Evolutionary conservation across 1,284 basidiomycete genomes (phyloP).

Genomic region (Pseudozyma flocculosa): DNA sequence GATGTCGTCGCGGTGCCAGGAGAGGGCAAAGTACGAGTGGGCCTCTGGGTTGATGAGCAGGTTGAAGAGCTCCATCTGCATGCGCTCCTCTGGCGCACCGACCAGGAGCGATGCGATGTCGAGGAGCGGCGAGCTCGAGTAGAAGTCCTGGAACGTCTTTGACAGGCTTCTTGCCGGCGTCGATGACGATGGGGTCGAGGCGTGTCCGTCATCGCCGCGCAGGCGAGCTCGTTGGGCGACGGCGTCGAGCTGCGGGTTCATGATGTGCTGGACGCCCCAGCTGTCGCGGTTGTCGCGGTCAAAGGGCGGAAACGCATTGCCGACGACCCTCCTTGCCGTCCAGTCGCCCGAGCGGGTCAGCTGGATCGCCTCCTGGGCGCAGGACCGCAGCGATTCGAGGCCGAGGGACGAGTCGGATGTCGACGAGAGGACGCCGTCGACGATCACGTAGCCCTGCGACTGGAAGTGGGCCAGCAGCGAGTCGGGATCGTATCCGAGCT

Average conservation of each 20-base stretch:
- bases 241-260: conserved; percentile 64
- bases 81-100: conserved; percentile 7
- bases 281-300: conserved; percentile 67
- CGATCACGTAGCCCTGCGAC: conserved; percentile 70
- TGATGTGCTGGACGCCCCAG: conserved; percentile 65
- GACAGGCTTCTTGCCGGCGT: conserved; percentile 1
- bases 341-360: conserved; percentile 69
- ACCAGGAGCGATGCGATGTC: conserved; percentile 36
- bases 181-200: too few species aligned
- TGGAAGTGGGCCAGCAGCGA: conserved; percentile 61
- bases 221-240: conserved; percentile 53
- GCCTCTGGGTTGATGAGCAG: conserved; percentile 71
- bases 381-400: conserved; percentile 12
- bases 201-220: background rate
- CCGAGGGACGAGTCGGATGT: conserved; percentile 9
- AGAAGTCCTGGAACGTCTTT: conserved; percentile 27
- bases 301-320: conserved; percentile 79
- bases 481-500: conserved; percentile 14
- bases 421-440: conserved; percentile 66
- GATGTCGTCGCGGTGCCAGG: conserved; percentile 82
- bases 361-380: conserved; percentile 60
- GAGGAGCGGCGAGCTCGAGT: conserved; percentile 25
- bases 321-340: conserved; percentile 70
- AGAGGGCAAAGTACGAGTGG: conserved; percentile 69
- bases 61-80: conserved; percentile 71